Percentiles rank a stretch among this genome's conserved stretches.
Evolutionary conservation across 1,284 basidiomycete genomes (phyloP).

Genomic region (Xerocomus cyaneibrunnescens): DNA sequence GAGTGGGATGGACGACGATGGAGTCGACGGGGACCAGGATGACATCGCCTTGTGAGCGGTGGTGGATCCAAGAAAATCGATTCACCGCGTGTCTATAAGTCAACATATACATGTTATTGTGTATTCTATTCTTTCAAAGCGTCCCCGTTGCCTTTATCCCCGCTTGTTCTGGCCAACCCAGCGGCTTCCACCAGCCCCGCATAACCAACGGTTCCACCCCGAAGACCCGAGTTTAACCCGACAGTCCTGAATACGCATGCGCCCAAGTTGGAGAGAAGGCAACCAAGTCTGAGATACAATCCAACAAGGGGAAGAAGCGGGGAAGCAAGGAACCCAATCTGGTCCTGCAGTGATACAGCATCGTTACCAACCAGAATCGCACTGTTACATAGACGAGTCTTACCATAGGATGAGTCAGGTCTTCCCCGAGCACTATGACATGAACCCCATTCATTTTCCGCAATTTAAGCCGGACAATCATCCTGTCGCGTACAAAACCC

Average conservation of each 20-base stretch:
- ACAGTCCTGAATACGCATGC: constrained; percentile 41
- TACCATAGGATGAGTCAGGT: constrained; percentile 26
- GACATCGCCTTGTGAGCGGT: constrained; percentile 27
- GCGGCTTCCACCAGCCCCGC: constrained; percentile 25
- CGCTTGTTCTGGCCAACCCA: constrained; percentile 12
- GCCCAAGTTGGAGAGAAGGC: constrained; percentile 43
- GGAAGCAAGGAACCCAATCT: constrained; percentile 50
- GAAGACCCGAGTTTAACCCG: constrained; percentile 26
- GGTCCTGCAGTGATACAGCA: constrained; percentile 40
- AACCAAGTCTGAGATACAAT: constrained; percentile 39
- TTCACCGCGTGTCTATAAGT: background rate
- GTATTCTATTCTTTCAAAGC: constrained; percentile 13
- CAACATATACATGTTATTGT: background rate
- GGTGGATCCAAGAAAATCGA: background rate
- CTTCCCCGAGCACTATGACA: constrained; percentile 23
- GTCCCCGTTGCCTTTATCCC: constrained; percentile 10
- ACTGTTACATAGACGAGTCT: background rate
- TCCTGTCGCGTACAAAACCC: constrained; percentile 10
- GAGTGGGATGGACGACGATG: constrained; percentile 30
- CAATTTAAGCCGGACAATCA: constrained; percentile 25
- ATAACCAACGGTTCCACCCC: constrained; percentile 21
- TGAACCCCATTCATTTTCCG: constrained; percentile 12
- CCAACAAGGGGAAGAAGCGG: constrained; percentile 46
- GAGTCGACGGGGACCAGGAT: constrained; percentile 33
- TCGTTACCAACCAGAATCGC: background rate